phyloP scores from a whole-genome alignment of 2,329 filamentous ascomycete genomes.

The Aspergillus neotritici region DNA sequence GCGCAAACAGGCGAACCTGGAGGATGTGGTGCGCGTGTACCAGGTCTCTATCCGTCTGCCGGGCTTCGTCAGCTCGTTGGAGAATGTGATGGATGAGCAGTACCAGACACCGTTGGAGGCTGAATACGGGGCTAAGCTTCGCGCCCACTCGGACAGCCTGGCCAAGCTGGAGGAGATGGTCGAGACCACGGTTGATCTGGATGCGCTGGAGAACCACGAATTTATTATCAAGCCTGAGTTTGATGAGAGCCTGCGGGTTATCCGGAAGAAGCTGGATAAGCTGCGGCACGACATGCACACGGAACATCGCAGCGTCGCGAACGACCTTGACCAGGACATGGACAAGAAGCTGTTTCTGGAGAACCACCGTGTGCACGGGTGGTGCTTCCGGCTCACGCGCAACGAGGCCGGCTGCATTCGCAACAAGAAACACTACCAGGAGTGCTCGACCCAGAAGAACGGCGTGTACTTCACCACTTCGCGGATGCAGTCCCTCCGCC shows the following conservation, averaged over 20 bases:
- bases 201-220: constrained; percentile 92
- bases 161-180: constrained; percentile 94
- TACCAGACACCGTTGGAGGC: constrained; percentile 82
- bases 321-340: constrained; percentile 82
- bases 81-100: constrained; percentile 90
- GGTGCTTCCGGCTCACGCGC: constrained; percentile 90
- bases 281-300: constrained; percentile 74
- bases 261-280: constrained; percentile 84
- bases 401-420: constrained; percentile 89
- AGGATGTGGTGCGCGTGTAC: constrained; percentile 93
- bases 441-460: constrained; percentile 98
- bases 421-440: constrained; percentile 82
- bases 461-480: constrained; percentile 96
- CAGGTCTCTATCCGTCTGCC: constrained; percentile 90
- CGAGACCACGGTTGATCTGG: constrained; percentile 92
- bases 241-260: constrained; percentile 79
- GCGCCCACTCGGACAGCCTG: constrained; percentile 69
- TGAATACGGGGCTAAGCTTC: constrained; percentile 80
- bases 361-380: constrained; percentile 91
- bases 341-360: constrained; percentile 99
- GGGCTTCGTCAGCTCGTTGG: constrained; percentile 80
- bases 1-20: constrained; percentile 79
- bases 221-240: constrained; percentile 99
- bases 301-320: constrained; percentile 70
- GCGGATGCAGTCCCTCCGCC: constrained; percentile 68